A percentile compares a stretch with the other conserved stretches of the same genome.
Conservation (phyloP, 2,329 filamentous ascomycete species). For the Fusarium globosum region DNA sequence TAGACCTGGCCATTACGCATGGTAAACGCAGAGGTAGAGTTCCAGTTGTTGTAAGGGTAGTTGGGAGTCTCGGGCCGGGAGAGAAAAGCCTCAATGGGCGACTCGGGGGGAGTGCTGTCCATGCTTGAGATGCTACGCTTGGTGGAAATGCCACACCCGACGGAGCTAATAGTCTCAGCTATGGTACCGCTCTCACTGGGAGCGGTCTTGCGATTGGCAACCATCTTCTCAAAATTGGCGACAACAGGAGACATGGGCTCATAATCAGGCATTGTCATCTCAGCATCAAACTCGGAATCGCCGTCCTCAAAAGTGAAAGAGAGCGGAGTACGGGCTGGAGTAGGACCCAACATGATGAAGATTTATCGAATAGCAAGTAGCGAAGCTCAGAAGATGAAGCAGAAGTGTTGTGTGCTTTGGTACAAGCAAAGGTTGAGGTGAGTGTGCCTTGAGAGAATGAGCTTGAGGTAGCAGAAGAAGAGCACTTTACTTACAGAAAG, state of each 20-base stretch:
- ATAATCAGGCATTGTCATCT: neutral
- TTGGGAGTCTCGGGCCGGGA: neutral
- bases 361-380: neutral
- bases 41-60: neutral
- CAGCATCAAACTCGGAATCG: neutral
- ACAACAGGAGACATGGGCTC: slow-evolving; percentile 16
- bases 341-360: slow-evolving; percentile 8
- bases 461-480: neutral
- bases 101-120: slow-evolving; percentile 11
- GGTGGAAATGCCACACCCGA: neutral
- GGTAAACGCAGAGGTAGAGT: neutral
- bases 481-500: slow-evolving; percentile 9
- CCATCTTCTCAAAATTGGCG: slow-evolving; percentile 9
- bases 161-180: neutral
- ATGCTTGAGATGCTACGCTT: neutral
- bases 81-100: slow-evolving; percentile 22
- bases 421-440: neutral
- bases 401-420: neutral
- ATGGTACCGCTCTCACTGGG: neutral
- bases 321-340: slow-evolving; percentile 2
- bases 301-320: slow-evolving; percentile 7
- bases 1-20: slow-evolving; percentile 17
- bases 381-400: neutral
- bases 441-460: neutral
- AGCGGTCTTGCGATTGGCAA: neutral